These are phyloP conservation scores for Fomitopsis pinicola DNA, from an alignment of 1,284 basidiomycete genomes.

Conservation along the genomic window DNA sequence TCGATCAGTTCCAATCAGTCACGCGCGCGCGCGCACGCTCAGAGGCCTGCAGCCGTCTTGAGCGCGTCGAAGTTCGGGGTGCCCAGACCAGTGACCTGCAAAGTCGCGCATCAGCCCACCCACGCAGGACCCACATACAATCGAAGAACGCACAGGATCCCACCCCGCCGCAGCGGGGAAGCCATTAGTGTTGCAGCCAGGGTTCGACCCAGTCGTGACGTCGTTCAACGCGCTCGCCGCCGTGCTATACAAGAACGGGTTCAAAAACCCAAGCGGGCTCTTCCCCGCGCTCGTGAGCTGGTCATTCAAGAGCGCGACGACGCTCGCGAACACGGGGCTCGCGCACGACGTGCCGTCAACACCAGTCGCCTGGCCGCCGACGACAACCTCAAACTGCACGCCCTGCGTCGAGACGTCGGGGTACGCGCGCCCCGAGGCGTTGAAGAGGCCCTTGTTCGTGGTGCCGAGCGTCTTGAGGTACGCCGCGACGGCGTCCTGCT, in stretches of 20 bases:
- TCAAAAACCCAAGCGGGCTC: slow-evolving; percentile 51
- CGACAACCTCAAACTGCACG: slow-evolving; percentile 18
- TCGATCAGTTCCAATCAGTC: no score
- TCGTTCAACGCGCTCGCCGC: slow-evolving; percentile 11
- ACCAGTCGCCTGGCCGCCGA: slow-evolving; percentile 39
- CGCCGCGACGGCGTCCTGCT: slow-evolving; percentile 25
- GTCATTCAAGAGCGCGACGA: slow-evolving; percentile 61
- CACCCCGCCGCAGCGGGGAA: slow-evolving; percentile 30
- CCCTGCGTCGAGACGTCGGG: slow-evolving; percentile 16
- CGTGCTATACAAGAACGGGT: slow-evolving; percentile 35
- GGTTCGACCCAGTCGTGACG: slow-evolving; percentile 10
- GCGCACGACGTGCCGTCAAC: slow-evolving; percentile 28
- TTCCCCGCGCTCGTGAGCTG: slow-evolving; percentile 38
- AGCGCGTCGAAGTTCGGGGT: not conserved
- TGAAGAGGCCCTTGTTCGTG: slow-evolving; percentile 17
- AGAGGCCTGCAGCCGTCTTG: not conserved
- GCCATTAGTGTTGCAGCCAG: slow-evolving; percentile 25
- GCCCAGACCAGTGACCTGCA: not conserved
- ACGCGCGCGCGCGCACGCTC: not conserved
- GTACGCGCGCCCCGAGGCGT: slow-evolving; percentile 15
- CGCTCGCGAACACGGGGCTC: slow-evolving; percentile 38
- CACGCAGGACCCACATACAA: not conserved
- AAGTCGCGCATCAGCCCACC: not conserved
- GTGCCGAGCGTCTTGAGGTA: slow-evolving; percentile 20
- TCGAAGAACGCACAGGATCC: slow-evolving; percentile 28